phyloP scores from a whole-genome alignment of 2,329 filamentous ascomycete species.

The Hymenoscyphus scutula region DNA sequence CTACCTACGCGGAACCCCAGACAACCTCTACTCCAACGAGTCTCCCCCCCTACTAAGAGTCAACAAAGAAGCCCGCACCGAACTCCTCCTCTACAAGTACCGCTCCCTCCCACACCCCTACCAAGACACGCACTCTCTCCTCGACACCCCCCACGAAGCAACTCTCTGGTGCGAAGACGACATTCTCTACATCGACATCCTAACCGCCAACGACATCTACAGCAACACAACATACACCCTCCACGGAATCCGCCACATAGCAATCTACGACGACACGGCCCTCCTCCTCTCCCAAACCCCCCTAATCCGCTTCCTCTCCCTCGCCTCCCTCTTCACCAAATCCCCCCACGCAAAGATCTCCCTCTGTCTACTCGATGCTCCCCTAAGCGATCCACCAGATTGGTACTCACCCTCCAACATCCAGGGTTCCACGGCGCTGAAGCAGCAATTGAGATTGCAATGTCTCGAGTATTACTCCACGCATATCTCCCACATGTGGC shows the following conservation, averaged over 20 bases:
- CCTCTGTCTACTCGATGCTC: conserved; percentile 1
- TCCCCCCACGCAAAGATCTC: neutral
- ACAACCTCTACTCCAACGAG: neutral
- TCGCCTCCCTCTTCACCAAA: conserved; percentile 1
- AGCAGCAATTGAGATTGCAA: neutral
- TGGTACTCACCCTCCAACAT: conserved; percentile 8
- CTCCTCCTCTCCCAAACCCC: neutral
- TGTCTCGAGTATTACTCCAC: neutral
- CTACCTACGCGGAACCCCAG: neutral
- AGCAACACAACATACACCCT: neutral
- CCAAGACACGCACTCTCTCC: neutral
- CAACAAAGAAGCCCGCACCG: conserved; percentile 7
- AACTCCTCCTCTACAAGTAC: conserved; percentile 6
- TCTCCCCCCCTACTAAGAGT: neutral
- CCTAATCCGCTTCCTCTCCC: neutral
- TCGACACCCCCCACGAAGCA: neutral
- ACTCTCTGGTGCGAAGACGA: conserved; percentile 8
- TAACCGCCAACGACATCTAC: conserved; percentile 3
- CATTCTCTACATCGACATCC: conserved; percentile 1
- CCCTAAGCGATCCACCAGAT: neutral
- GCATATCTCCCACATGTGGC: neutral
- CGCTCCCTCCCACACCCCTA: neutral
- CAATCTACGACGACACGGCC: conserved; percentile 3
- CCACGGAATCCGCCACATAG: neutral
- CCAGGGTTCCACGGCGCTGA: neutral